phyloP scores from a whole-genome alignment of 495 filamentous ascomycete species.

The Xylaria telfairii region DNA sequence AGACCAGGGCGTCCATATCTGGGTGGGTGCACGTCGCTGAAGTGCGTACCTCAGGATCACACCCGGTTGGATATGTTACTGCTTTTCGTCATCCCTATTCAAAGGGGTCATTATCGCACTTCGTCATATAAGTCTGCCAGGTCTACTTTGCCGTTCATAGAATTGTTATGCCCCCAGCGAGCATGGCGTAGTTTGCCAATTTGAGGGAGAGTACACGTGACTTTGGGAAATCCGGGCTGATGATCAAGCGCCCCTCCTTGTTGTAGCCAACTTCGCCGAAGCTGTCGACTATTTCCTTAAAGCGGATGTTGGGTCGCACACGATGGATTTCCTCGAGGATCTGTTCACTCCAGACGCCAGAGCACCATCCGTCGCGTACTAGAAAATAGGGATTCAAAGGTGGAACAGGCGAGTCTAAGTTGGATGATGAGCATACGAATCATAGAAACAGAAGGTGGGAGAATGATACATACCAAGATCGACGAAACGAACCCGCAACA shows the following conservation, averaged over 20 bases:
- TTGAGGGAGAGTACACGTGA: conserved; percentile 52
- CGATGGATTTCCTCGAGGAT: conserved; percentile 63
- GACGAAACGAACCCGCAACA: conserved; percentile 72
- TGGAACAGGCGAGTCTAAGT: conserved; percentile 58
- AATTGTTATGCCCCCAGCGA: conserved; percentile 48
- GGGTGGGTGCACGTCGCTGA: background rate
- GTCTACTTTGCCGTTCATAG: conserved; percentile 19
- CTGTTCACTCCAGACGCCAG: conserved; percentile 71
- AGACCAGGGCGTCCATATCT: background rate
- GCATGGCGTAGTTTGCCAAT: conserved; percentile 53
- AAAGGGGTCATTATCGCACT: background rate
- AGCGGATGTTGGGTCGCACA: conserved; percentile 60
- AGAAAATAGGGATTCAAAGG: conserved; percentile 72
- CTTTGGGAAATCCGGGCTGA: conserved; percentile 55
- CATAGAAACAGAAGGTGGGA: conserved; percentile 19
- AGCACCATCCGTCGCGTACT: conserved; percentile 60
- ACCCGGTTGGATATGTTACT: background rate
- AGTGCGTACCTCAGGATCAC: background rate
- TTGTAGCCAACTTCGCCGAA: conserved; percentile 57
- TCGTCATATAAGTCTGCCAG: background rate
- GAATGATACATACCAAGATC: conserved; percentile 63
- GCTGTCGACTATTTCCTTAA: conserved; percentile 63
- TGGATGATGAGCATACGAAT: conserved; percentile 23
- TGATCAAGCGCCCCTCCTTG: conserved; percentile 58
- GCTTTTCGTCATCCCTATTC: conserved; percentile 12